Conservation (phyloP, 441 rosid genomes). For the Metrosideros polymorpha region DNA sequence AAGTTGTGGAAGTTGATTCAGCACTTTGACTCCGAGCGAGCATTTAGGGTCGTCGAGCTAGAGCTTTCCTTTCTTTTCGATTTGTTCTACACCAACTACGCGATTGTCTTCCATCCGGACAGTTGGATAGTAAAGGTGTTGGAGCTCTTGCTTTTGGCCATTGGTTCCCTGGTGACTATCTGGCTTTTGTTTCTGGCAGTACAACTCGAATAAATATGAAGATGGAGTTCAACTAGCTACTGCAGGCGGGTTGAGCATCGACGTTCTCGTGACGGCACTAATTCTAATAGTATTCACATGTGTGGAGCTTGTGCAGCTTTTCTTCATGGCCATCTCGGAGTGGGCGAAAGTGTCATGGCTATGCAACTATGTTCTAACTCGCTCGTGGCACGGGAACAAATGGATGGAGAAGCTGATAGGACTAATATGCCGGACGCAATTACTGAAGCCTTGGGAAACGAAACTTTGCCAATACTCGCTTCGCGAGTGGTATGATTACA, state of each 20-base stretch:
- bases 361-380: not conserved
- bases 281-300: not conserved
- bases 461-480: not conserved
- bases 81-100: not conserved
- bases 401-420: not conserved
- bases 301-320: not conserved
- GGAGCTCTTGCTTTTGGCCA: not conserved
- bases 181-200: not conserved
- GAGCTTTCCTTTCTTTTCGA: not conserved
- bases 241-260: not conserved
- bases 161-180: not conserved
- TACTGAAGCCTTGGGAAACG: not conserved
- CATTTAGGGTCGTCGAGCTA: not conserved
- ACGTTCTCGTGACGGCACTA: not conserved
- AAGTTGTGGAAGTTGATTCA: not conserved
- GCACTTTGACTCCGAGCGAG: not conserved
- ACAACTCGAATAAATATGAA: not conserved
- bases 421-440: not conserved
- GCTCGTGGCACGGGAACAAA: not conserved
- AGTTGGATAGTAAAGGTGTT: accelerated
- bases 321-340: accelerated
- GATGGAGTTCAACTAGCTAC: not conserved
- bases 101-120: not conserved
- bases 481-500: not conserved
- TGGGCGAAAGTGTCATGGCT: not conserved